Conservation (phyloP, 805 yeast species). For the Candida multigemmis region DNA sequence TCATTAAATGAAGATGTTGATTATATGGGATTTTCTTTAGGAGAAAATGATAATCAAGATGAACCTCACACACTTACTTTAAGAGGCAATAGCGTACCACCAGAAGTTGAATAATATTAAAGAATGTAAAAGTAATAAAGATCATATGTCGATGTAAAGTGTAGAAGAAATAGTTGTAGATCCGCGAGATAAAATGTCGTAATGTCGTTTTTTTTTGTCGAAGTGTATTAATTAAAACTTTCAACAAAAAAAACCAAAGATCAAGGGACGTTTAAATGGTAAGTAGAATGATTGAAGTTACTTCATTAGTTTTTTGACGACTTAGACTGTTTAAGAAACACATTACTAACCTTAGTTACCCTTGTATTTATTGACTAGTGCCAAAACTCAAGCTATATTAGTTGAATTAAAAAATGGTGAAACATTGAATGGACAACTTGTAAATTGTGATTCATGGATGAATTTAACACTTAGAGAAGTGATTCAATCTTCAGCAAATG, state of each 20-base stretch:
- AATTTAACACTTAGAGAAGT: constrained; percentile 78
- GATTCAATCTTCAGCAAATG: constrained; percentile 53
- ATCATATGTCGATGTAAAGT: background rate
- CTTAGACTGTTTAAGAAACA: constrained; percentile 2
- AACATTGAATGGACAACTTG: constrained; percentile 72
- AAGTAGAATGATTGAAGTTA: background rate
- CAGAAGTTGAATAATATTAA: constrained; percentile 11
- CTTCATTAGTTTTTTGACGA: constrained; percentile 3
- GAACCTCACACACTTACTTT: constrained; percentile 37
- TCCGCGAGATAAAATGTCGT: background rate
- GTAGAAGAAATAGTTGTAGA: constrained; percentile 1
- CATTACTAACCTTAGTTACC: constrained; percentile 54
- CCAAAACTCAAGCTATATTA: constrained; percentile 78
- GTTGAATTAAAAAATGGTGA: constrained; percentile 92
- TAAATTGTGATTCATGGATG: constrained; percentile 93
- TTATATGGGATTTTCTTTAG: constrained; percentile 52
- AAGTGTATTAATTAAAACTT: too few relatives aligned
- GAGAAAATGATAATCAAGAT: constrained; percentile 26
- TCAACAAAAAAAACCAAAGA: constrained; percentile 1
- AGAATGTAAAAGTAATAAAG: background rate
- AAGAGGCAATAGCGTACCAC: constrained; percentile 40
- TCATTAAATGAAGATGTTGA: constrained; percentile 58
- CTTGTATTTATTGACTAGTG: constrained; percentile 78
- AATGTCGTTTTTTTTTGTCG: too few relatives aligned
- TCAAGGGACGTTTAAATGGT: background rate